Base-by-base conservation (phyloP, 2,329 filamentous ascomycete genomes). In the Monilinia vaccinii-corymbosi region DNA sequence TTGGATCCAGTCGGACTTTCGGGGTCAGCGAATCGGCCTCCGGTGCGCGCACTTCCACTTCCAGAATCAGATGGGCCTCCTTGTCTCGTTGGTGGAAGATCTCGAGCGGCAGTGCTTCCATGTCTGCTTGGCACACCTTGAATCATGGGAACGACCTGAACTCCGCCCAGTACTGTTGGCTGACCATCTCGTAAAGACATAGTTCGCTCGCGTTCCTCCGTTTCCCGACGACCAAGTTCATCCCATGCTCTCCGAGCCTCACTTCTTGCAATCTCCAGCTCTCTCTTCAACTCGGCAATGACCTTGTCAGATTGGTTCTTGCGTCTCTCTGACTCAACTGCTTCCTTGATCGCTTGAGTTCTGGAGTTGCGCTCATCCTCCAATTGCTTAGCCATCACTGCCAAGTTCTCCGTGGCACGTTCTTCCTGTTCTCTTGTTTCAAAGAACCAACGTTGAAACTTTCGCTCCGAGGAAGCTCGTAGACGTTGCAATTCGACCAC, bases 371-470 rank as follows among this genome's bases (percentile, higher is more conserved):
- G 82, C 73, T 97, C 92, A 44, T 85, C 80, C 48, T 87, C 81
- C n/a, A 97, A 76, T 45, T 85, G 82, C 38, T 81, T 79, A 69
- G 95, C 87, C n/a, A 96, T 76, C 71, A 92, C 84, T 3, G 85
- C 91, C 60, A 91, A 89, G 42, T 88, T 79, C 74, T 97, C 94
- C 66, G 89, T 87, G 53, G 86, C 82, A 32, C 88, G 85, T 75
- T 97, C 94, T 65, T 96, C 84, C 66, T 97, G 92, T 36, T 87
- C 82, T 56, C 92, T 82, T 9, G 92, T 96, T 72, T 99, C 94
- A 68, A 96, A 96, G 75, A 97, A 97, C 94, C 94, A 99, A 55
- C 94, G 84, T 75, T 99, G 94, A 69, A 99, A 99, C 72, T 97
- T 97, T 65, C 94, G 86, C 74, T 99, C 94, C 0, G 93, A 97